Base-by-base conservation (phyloP, 345 rosid species). In the Pelargonium nanum region DNA sequence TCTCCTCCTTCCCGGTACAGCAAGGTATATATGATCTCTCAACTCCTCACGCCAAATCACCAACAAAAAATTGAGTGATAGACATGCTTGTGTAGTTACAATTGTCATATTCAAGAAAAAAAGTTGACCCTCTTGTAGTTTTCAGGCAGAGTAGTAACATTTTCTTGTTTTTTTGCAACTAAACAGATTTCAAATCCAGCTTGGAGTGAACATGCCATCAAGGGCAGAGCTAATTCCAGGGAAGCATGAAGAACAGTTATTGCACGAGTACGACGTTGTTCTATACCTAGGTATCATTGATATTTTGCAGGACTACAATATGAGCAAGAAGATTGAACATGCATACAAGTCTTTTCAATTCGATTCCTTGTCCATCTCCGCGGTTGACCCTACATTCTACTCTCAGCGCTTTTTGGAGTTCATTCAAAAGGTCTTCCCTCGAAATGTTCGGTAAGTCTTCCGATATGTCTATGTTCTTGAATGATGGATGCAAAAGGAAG, bases 1-100 rank as follows among this genome's bases (percentile, higher is more conserved):
- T 79, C 99, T 93, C 65, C 96, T 93, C 62, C 97, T 93, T 22
- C 99, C 97, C 17, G 99, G 96, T 44, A 93, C 99, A 61, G 99
- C 96, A 64, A 87, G 99, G 99, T 89, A 84, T 45, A 48, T 50
- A 34, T 34, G 57, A 32, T 26, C 62, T 17, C 44, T 51, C 24
- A 56, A 56, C 16, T 24, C 56, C 50, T 58, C 58, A 24, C 19
- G 4, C 19, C 19, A 51, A 1, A 9, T 26, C 34, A 40, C 22
- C 48, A 34, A n/a, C n/a, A n/a, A n/a, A n/a, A n/a, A n/a, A n/a
- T n/a, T n/a, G n/a, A n/a, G n/a, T n/a, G n/a, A n/a, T n/a, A n/a
- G n/a, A n/a, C n/a, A n/a, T n/a, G n/a, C n/a, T n/a, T n/a, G n/a
- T n/a, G n/a, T n/a, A n/a, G n/a, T 7, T 28, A 2, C 32, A 3